A percentile compares a stretch with the other conserved stretches of the same genome.
These are phyloP conservation scores for Aurantiochytrium sp. DNA, from an alignment of 108 stramenopile species.

Conservation along the genomic window DNA sequence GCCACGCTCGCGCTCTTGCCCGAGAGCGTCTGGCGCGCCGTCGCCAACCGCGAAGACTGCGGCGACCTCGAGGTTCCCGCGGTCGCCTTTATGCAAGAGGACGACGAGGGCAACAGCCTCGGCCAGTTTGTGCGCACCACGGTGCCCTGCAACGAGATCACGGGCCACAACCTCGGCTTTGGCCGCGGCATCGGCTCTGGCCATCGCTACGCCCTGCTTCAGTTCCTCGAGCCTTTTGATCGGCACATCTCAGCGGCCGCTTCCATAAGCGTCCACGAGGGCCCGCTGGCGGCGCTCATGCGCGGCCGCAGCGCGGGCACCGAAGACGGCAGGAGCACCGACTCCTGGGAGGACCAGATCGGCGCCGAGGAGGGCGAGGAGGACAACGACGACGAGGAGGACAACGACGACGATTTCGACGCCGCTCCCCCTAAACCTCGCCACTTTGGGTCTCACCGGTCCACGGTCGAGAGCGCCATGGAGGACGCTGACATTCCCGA, in stretches of 20 bases:
- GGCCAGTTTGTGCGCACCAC: neutral
- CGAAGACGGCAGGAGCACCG: neutral
- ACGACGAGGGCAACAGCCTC: neutral
- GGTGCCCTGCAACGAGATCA: neutral
- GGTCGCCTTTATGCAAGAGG: neutral
- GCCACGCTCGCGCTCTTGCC: neutral
- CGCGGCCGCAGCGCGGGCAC: neutral
- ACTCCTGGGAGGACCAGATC: neutral
- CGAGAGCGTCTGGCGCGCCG: neutral
- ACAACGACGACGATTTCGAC: no score
- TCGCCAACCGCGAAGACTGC: neutral
- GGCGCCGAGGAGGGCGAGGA: no score
- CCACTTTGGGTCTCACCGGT: no score
- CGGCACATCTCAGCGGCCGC: neutral
- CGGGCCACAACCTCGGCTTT: neutral
- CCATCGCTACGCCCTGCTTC: constrained; percentile 1
- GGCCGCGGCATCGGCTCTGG: neutral
- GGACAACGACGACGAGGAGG: no score
- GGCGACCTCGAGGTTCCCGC: neutral
- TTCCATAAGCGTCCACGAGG: neutral
- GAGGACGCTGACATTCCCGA: no score
- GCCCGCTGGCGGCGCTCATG: neutral
- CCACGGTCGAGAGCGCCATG: no score
- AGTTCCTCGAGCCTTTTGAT: constrained; percentile 16
- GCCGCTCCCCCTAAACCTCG: no score